These are phyloP conservation scores for Cercospora sp. DNA, from an alignment of 2,329 filamentous ascomycete genomes.

Conservation along the genomic window DNA sequence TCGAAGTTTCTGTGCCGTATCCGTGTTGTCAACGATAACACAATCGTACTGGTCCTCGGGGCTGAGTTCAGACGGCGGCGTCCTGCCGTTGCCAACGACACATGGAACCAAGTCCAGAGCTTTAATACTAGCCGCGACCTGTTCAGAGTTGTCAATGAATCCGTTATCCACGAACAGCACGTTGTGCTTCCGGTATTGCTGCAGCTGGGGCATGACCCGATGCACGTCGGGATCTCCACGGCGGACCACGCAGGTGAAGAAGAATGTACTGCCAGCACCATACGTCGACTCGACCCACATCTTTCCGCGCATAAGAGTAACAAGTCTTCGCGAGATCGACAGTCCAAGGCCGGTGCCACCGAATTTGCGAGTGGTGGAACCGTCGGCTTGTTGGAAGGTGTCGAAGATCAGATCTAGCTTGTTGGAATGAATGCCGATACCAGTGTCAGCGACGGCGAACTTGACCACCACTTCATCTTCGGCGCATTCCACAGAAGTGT, in stretches of 20 bases:
- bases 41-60: slow-evolving; percentile 78
- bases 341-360: slow-evolving; percentile 90
- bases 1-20: slow-evolving; percentile 80
- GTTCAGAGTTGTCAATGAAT: slow-evolving; percentile 71
- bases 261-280: slow-evolving; percentile 89
- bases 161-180: slow-evolving; percentile 95
- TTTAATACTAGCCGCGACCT: slow-evolving; percentile 75
- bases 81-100: slow-evolving; percentile 73
- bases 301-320: slow-evolving; percentile 93
- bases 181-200: slow-evolving; percentile 88
- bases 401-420: slow-evolving; percentile 98
- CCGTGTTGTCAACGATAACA: slow-evolving; percentile 91
- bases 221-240: slow-evolving; percentile 76
- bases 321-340: slow-evolving; percentile 91
- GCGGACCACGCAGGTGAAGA: slow-evolving; percentile 90
- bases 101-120: slow-evolving; percentile 77
- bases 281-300: slow-evolving; percentile 95
- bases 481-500: slow-evolving; percentile 64
- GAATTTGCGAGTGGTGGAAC: slow-evolving; percentile 93
- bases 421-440: slow-evolving; percentile 92
- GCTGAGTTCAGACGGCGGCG: slow-evolving; percentile 54
- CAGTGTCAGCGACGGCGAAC: slow-evolving; percentile 93
- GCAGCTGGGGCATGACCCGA: slow-evolving; percentile 77
- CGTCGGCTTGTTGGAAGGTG: slow-evolving; percentile 97
- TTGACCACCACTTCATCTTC: slow-evolving; percentile 87